A percentile compares a stretch with the other conserved stretches of the same genome.
These are phyloP conservation scores for Trametes versicolor DNA, from an alignment of 1,284 basidiomycete genomes.

Conservation along the genomic window DNA sequence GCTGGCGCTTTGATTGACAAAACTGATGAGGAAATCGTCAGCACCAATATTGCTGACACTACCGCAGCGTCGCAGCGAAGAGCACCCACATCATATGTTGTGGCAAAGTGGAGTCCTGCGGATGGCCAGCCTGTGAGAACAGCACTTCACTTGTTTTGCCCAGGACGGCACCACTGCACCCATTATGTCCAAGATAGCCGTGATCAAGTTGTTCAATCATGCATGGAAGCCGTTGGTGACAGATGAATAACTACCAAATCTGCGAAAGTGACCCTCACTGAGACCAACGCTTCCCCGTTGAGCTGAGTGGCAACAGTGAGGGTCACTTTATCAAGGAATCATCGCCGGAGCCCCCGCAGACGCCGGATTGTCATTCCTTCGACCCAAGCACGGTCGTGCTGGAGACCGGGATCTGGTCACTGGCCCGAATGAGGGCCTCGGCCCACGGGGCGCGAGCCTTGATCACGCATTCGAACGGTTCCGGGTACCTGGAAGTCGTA, in stretches of 20 bases:
- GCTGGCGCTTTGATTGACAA: neutral
- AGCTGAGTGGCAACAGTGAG: no score
- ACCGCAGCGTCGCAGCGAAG: neutral
- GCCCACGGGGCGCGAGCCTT: conserved; percentile 18
- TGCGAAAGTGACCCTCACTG: no score
- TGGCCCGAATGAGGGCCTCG: conserved; percentile 6
- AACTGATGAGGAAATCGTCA: neutral
- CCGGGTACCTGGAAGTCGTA: conserved; percentile 13
- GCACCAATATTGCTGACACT: neutral
- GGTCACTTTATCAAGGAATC: no score
- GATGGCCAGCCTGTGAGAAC: neutral
- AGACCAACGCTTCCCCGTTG: no score
- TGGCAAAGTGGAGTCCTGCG: neutral
- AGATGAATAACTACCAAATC: no score
- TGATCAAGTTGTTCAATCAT: neutral
- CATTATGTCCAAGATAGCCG: neutral
- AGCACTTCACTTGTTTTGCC: neutral
- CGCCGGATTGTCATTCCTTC: no score
- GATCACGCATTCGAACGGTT: conserved; percentile 21
- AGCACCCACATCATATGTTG: neutral
- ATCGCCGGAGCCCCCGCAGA: no score
- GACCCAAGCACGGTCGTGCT: neutral
- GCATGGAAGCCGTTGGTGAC: neutral
- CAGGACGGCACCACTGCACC: neutral
- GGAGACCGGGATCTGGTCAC: neutral